These are phyloP conservation scores for Colletotrichum spaethianum DNA, from an alignment of 2,329 filamentous ascomycete genomes.

Conservation along the genomic window DNA sequence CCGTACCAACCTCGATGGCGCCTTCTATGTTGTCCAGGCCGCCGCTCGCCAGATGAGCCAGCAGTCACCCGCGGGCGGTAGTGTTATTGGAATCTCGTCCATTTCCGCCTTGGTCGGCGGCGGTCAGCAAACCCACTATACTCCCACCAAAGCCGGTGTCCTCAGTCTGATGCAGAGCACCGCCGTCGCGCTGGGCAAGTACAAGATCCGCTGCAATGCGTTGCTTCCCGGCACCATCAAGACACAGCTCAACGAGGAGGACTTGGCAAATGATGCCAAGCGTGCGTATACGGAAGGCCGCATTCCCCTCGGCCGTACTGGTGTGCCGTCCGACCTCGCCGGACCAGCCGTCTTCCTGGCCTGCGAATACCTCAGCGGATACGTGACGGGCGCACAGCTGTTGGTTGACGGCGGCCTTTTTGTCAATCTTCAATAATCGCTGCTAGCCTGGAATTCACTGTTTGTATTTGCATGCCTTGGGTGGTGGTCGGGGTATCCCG, in stretches of 20 bases:
- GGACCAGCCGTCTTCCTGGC: slow-evolving; percentile 90
- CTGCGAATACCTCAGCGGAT: slow-evolving; percentile 82
- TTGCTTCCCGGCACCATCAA: slow-evolving; percentile 86
- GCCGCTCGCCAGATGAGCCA: slow-evolving; percentile 85
- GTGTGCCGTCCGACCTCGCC: slow-evolving; percentile 79
- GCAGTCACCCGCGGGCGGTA: slow-evolving; percentile 77
- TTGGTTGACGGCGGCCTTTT: slow-evolving; percentile 91
- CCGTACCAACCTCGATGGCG: slow-evolving; percentile 85
- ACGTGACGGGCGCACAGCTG: slow-evolving; percentile 86
- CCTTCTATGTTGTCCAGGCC: slow-evolving; percentile 90
- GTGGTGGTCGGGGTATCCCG: not conserved
- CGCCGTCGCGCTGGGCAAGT: slow-evolving; percentile 82
- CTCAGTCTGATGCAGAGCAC: slow-evolving; percentile 86
- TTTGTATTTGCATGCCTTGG: not conserved
- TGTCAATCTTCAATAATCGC: slow-evolving; percentile 83
- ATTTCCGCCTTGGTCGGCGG: slow-evolving; percentile 85
- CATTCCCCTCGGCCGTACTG: slow-evolving; percentile 84
- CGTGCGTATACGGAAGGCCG: slow-evolving; percentile 83
- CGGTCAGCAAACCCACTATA: slow-evolving; percentile 86
- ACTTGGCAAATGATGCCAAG: slow-evolving; percentile 82
- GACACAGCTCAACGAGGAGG: slow-evolving; percentile 88
- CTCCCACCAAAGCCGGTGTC: slow-evolving; percentile 89
- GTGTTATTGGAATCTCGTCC: slow-evolving; percentile 83
- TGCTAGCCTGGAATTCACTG: not conserved
- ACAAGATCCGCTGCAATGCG: slow-evolving; percentile 87